Base-by-base conservation (phyloP, 106 monocot species). In the Agapanthus africanus region DNA sequence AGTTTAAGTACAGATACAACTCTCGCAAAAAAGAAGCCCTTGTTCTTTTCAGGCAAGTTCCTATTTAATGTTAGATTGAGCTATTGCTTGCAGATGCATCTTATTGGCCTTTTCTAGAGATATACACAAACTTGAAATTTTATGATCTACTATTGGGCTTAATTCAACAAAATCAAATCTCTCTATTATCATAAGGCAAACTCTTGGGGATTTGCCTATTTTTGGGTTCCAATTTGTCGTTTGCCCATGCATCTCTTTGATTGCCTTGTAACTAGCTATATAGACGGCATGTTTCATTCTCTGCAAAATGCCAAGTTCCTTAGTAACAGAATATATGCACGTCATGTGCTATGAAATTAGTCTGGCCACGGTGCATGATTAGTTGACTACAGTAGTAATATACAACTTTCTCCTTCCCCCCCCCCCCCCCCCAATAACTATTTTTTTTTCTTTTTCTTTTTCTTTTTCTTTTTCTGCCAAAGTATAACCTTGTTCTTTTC, bases 1-100 rank as follows among this genome's bases (percentile, higher is more conserved):
- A 99, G 66, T 99, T 99, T 59, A 99, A 87, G 51, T 99, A 99
- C 71, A 85, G 99, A 85, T 93, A 93, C 66, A 85, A 99, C 83
- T 76, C 70, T 33, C 44, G 37, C 64, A 87, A 78, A 73, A 79
- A 75, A 57, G 75, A 87, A 70, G 99, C 99, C 76, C 85, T 93
- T 76, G 87, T 99, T 78, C 83, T 99, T 62, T 99, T 93, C 73
- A 93, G 99, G 99, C 76, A 68, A 70, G 79, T 78, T 36, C 6
- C 19, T 71, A 26, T 32, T 63, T 0, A 8, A 30, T 63, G 33
- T 22, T 46, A 9, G 22, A 44, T 26, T 13, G 5, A 37, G 19
- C 36, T 33, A 57, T 21, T 0, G 35, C 26, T 25, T 54, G 21
- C 27, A 54, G 52, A 59, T 40, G 25, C 11, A 35, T 35, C 3